Percentiles rank a stretch among this genome's conserved stretches.
These are phyloP conservation scores for Apiospora malaysiana DNA, from an alignment of 2,329 filamentous ascomycete species.

Conservation along the genomic window DNA sequence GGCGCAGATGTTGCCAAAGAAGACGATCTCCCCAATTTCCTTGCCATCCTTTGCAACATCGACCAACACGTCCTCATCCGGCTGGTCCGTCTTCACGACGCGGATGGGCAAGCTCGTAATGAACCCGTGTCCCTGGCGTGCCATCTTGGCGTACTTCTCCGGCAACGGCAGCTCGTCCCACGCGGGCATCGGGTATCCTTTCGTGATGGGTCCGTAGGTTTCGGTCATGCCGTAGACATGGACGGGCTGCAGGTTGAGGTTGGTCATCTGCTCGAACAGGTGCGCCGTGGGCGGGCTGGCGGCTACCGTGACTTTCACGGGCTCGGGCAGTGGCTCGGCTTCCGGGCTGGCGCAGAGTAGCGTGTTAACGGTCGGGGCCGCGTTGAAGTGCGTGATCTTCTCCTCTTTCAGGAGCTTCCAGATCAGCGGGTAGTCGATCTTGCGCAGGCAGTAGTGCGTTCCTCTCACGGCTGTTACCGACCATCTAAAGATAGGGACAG, in stretches of 20 bases:
- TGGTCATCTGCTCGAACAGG: conserved; percentile 87
- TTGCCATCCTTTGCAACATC: conserved; percentile 74
- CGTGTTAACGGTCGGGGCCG: conserved; percentile 95
- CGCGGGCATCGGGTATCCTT: conserved; percentile 83
- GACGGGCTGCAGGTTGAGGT: conserved; percentile 84
- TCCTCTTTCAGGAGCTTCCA: conserved; percentile 89
- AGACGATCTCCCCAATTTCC: conserved; percentile 85
- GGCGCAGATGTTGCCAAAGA: conserved; percentile 88
- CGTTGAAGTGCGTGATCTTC: conserved; percentile 91
- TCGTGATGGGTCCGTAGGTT: conserved; percentile 95
- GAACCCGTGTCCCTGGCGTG: conserved; percentile 91
- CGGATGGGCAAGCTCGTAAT: conserved; percentile 81
- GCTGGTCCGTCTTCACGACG: conserved; percentile 79
- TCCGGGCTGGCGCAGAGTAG: conserved; percentile 81
- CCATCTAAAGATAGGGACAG: conserved; percentile 57
- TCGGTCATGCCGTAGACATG: conserved; percentile 91
- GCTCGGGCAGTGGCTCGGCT: conserved; percentile 70
- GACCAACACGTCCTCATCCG: conserved; percentile 68
- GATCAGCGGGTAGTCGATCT: conserved; percentile 92
- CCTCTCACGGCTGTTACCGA: conserved; percentile 89
- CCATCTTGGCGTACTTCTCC: conserved; percentile 89
- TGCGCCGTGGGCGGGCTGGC: conserved; percentile 88
- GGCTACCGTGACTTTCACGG: conserved; percentile 88
- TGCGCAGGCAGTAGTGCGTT: conserved; percentile 93
- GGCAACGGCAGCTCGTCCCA: conserved; percentile 79